Base-by-base conservation (phyloP, 306 rosid species). In the Sicyos edulis region DNA sequence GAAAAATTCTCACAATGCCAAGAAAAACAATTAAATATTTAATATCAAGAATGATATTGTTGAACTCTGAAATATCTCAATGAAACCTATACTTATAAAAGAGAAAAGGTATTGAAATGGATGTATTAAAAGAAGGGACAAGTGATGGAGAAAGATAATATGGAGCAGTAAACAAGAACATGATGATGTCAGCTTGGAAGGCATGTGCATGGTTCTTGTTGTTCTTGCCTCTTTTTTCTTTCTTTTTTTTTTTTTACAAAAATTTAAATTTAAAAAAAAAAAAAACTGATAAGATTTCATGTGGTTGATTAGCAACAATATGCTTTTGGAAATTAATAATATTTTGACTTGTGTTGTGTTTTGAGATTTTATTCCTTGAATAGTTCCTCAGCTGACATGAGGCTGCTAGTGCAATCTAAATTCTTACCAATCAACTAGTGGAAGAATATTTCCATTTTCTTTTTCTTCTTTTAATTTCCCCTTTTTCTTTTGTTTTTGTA, bases 331-430 rank as follows among this genome's bases (percentile, higher is more conserved):
- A 42, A 45, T 20, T 20, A 10, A 19, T 66, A 34, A 45, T 5
- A 66, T 45, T 68, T 68, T 67, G 56, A 67, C 72, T 14, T 47
- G 3, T 67, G 56, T 67, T 47, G 9, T 67, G 7, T 0, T 67
- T 67, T 29, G 8, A 45, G 72, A 68, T 68, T 47, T 68, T 49
- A 68, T 68, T 68, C 72, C 72, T 68, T 49, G 4, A 47, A 68
- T 22, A 14, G 4, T 45, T 13, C 20, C 17, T 21, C 44, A 19
- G 54, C 54, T 65, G 71, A 65, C 71, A 65, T 63, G 24, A 61
- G 49, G 5, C 44, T 62, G 1, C 70, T 19, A 37, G 42, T 65
- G 19, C 5, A 64, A 26, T 14, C 71, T 47, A 74, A 60, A 47
- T 21, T 20, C 66, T 21, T 40, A 72, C 51, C 49, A 15, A 73